Percentiles rank a stretch among this genome's conserved stretches.
phyloP scores from a whole-genome alignment of 129 eudicot species.

The Helichrysum umbraculigerum region DNA sequence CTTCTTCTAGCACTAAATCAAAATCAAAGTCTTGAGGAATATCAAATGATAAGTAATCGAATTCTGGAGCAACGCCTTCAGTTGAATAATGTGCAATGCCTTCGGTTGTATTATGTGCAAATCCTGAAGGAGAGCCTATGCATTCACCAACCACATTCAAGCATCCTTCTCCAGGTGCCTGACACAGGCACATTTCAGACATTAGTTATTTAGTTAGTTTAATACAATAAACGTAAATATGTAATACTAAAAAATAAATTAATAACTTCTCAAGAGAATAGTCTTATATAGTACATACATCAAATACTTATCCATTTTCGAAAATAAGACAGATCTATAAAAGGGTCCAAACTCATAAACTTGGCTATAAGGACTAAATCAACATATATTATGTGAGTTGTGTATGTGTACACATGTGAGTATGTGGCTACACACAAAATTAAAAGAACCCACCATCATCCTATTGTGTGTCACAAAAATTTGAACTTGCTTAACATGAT shows the following conservation, averaged over 20 bases:
- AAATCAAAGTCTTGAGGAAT: slow-evolving; percentile 50
- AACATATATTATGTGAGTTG: neutral
- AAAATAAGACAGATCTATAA: neutral
- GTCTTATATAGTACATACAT: neutral
- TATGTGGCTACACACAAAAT: neutral
- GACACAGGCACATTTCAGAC: neutral
- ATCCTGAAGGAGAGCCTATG: slow-evolving; percentile 49
- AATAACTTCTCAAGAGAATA: neutral
- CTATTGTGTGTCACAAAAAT: too few species aligned
- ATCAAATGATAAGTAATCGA: slow-evolving; percentile 54
- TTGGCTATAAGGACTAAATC: neutral
- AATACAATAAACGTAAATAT: neutral
- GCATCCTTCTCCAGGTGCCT: slow-evolving; percentile 41
- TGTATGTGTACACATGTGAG: neutral
- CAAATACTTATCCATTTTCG: too few species aligned
- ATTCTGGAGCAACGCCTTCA: slow-evolving; percentile 30
- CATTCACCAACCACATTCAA: slow-evolving; percentile 45
- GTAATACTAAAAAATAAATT: neutral
- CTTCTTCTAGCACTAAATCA: slow-evolving; percentile 39
- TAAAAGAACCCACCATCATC: neutral
- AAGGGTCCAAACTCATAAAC: neutral
- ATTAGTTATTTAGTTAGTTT: neutral
- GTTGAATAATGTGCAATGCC: slow-evolving; percentile 23
- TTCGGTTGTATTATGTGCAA: slow-evolving; percentile 18
- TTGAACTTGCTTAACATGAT: neutral